Evolutionary conservation across 192 early-diverging fungal genomes (phyloP).

Genomic region (Umbelopsis isabellina): DNA sequence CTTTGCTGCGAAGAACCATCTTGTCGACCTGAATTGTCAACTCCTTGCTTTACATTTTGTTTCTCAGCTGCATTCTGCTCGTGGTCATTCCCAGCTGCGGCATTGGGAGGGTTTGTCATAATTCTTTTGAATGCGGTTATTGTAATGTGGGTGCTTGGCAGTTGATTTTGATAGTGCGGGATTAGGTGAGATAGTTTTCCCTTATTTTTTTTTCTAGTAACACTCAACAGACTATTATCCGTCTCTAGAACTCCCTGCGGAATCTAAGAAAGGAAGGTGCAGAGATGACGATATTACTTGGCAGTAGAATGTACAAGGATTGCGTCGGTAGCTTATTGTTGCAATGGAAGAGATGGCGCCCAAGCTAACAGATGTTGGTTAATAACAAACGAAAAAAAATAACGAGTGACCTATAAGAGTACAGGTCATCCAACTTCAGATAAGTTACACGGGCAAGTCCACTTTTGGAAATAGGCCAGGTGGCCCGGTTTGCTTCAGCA

Average conservation of each 20-base stretch:
- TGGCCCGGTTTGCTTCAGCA: constrained; percentile 1
- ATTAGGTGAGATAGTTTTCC: constrained; percentile 4
- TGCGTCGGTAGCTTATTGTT: not conserved
- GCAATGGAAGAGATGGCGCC: constrained; percentile 8
- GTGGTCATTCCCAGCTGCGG: not conserved
- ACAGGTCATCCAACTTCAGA: constrained; percentile 22
- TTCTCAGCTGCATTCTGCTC: constrained; percentile 3
- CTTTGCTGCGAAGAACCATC: constrained; percentile 19
- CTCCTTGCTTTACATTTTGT: constrained; percentile 8
- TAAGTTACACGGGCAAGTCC: constrained; percentile 18
- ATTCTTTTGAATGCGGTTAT: not conserved
- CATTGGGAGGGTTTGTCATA: constrained; percentile 8
- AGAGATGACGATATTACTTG: constrained; percentile 2
- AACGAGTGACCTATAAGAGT: constrained; percentile 9
- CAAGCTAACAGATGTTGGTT: constrained; percentile 12
- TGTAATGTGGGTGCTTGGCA: not conserved
- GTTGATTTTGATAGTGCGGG: not conserved
- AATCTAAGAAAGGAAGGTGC: not conserved
- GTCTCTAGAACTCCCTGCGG: constrained; percentile 15
- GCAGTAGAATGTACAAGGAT: not conserved
- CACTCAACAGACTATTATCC: constrained; percentile 12
- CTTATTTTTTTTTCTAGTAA: not conserved
- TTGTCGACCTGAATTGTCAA: constrained; percentile 15
- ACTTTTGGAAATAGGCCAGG: constrained; percentile 18
- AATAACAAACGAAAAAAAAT: constrained; percentile 23